Base-by-base conservation (phyloP, 2,329 filamentous ascomycete species). In the Orbilia oligospora region DNA sequence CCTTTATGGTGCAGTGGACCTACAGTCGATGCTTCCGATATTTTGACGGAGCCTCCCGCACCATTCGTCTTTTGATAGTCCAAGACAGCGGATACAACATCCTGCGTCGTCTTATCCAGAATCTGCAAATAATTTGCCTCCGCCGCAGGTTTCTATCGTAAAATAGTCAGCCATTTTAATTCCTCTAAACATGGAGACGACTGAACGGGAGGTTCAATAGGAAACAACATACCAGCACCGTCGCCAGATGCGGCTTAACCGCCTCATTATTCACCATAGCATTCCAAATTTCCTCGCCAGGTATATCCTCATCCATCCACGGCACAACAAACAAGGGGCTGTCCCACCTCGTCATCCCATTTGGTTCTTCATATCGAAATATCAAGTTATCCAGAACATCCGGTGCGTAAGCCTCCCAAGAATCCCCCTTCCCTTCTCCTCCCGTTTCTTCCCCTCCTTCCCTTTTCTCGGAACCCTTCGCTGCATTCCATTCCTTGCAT, bases 311-410 rank as follows among this genome's bases (percentile, higher is more conserved):
- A 83, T 97, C 93, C 53, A 94, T 91, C 87, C 91, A 92, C 10
- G 93, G 88, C 0, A 96, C 87, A 3, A 91, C 91, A 84, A 95
- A 96, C 1, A 96, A 87, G 0, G 93, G 93, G 69, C 91, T 92
- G 83, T 97, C 93, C 93, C 93, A 97, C 51, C 92, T 87, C 1
- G 89, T 91, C 92, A 95, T 94, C 22, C 91, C 89, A 83, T 95
- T 96, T 14, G 93, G 93, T 84, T 97, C 93, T 84, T 97, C 93
- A 83, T 94, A 94, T 69, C 93, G 88, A 83, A 93, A 95, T 38
- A 93, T 89, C 10, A 94, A 87, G 81, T 94, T 93, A 80, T 94
- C 91, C 87, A 92, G 93, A 83, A 92, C 91, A 16, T 84, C 86
- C 0, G 85, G 85, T 51, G 86, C 86, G 80, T 90, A 90, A 0